Conservation (phyloP, 192 early-diverging fungal genomes). For the Coemansia sp. region DNA sequence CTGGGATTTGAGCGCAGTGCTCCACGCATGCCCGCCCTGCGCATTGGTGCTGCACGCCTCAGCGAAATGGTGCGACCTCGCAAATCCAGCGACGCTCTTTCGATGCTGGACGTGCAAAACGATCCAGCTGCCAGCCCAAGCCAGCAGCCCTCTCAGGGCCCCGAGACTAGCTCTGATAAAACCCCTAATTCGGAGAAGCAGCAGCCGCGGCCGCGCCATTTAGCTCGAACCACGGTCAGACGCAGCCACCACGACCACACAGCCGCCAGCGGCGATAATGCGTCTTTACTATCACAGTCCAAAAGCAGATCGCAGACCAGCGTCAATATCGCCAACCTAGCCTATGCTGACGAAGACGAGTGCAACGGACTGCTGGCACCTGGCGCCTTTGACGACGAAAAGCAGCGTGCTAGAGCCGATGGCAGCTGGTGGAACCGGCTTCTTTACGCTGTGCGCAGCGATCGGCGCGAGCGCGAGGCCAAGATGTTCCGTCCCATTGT, state of each 20-base stretch:
- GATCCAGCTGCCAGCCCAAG: background rate
- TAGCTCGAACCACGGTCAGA: slow-evolving; percentile 6
- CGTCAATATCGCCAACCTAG: background rate
- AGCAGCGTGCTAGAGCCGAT: slow-evolving; percentile 32
- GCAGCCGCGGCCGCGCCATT: too few relatives aligned
- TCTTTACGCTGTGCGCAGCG: slow-evolving; percentile 1
- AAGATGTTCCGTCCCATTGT: slow-evolving; percentile 29
- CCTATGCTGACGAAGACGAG: slow-evolving; percentile 13
- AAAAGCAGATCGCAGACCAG: background rate
- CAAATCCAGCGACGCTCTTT: background rate
- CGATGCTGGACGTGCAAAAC: background rate
- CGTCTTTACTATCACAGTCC: background rate
- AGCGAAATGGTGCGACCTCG: slow-evolving; percentile 29
- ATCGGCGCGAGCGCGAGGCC: slow-evolving; percentile 19
- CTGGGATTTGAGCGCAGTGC: slow-evolving; percentile 22
- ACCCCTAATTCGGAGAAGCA: too few relatives aligned
- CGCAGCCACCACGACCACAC: background rate
- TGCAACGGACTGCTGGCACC: slow-evolving; percentile 43
- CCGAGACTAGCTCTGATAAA: too few relatives aligned
- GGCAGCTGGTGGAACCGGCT: slow-evolving; percentile 23
- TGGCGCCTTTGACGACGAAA: slow-evolving; percentile 38
- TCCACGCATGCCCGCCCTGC: slow-evolving; percentile 12
- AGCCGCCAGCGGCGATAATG: background rate
- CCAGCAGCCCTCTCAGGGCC: too few relatives aligned
- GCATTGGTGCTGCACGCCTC: slow-evolving; percentile 31